Base-by-base conservation (phyloP, 805 yeast species). In the Kodamaea restingae region DNA sequence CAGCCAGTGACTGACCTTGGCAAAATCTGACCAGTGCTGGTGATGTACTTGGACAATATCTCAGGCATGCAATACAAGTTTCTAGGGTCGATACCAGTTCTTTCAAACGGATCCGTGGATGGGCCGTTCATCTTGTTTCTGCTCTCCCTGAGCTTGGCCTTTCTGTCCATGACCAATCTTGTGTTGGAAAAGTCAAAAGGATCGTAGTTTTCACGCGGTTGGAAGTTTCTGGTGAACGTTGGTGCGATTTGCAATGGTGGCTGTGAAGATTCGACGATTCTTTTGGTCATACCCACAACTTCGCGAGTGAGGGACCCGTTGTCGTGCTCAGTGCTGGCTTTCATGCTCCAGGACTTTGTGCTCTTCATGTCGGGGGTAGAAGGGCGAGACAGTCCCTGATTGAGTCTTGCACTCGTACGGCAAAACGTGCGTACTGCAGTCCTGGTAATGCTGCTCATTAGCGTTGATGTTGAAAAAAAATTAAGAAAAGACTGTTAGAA, bases 1-100 rank as follows among this genome's bases (percentile, higher is more conserved):
- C 86, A 71, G 4, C 91, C 88, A 2, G 88, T 80, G 11, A 78
- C 76, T 38, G 78, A 78, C 43, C 91, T 74, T 15, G 88, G 85
- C 38, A 80, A 63, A 32, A 88, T 87, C 52, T 78, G 80, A 12
- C 97, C 97, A 4, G 87, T 78, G 15, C 80, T 61, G 6, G 84
- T 69, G 39, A 88, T 56, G 53, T 76, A 88, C 32, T 73, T 67
- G 1, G 88, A 78, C 41, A 90, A 70, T 11, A 79, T 63, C 44
- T 71, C 78, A 4, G 96, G 95, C 58, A 82, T 76, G 45, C 81
- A 71, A 61, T 86, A 87, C 42, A 81, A 73, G 53, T 78, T 81
- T 27, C 75, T 60, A 21, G 95, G 95, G 51, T 85, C 75, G 26
- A 82, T 68, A 15, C 78, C 81, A 27, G 68, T 60, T 42, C 61